Conservation (phyloP, 495 filamentous ascomycete genomes). For the Podospora bellae-mahoneyi region DNA sequence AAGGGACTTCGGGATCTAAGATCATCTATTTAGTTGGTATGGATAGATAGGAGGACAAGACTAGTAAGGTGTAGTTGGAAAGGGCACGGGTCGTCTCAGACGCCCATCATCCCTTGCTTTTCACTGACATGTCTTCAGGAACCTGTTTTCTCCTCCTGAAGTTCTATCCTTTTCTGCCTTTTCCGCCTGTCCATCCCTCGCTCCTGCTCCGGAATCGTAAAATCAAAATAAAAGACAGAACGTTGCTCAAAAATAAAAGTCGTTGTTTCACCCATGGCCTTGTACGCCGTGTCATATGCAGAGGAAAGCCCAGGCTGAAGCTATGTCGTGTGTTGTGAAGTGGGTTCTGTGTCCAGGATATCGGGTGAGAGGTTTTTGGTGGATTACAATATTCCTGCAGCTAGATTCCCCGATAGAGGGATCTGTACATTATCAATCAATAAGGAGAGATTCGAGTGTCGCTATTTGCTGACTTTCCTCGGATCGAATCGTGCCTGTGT, state of each 20-base stretch:
- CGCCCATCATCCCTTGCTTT: background rate
- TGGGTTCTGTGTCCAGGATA: background rate
- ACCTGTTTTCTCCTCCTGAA: background rate
- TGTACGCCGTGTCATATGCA: background rate
- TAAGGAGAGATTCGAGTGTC: conserved; percentile 2
- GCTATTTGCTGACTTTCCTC: background rate
- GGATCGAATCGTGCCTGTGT: background rate
- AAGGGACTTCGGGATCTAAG: background rate
- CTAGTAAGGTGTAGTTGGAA: background rate
- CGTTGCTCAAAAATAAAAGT: conserved; percentile 14
- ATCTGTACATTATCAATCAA: conserved; percentile 26
- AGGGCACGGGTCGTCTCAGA: background rate
- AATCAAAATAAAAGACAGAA: conserved; percentile 5
- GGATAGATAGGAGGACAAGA: background rate
- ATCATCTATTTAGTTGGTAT: background rate
- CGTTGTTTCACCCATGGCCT: background rate
- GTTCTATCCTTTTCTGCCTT: background rate
- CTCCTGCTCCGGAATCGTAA: background rate
- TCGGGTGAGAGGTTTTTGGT: background rate
- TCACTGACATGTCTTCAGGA: background rate
- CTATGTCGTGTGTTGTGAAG: background rate
- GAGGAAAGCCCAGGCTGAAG: background rate
- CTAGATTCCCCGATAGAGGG: background rate
- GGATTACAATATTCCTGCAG: background rate
- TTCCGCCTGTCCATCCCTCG: too few species aligned